These are phyloP conservation scores for Castanea sativa DNA, from an alignment of 306 rosid species.

Conservation along the genomic window DNA sequence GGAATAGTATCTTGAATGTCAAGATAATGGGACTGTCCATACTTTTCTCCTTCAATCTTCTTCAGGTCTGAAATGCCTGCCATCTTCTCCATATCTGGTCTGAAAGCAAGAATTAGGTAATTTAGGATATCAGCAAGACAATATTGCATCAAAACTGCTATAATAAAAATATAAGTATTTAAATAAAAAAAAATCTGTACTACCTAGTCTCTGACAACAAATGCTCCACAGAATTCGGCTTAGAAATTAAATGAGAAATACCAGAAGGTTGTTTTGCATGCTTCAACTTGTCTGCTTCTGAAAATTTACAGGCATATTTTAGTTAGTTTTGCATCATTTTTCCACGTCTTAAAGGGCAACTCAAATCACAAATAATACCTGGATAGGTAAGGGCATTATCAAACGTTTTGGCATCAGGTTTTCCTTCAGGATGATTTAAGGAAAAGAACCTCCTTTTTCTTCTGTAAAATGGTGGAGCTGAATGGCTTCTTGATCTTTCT, in stretches of 20 bases:
- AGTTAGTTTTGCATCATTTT: constrained; percentile 12
- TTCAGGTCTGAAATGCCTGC: constrained; percentile 28
- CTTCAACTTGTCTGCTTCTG: constrained; percentile 43
- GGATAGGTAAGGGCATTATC: constrained; percentile 28
- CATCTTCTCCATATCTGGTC: constrained; percentile 40
- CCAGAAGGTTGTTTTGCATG: constrained; percentile 30
- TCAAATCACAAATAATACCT: constrained; percentile 38
- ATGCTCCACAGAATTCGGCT: constrained; percentile 31
- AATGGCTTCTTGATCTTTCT: constrained; percentile 56
- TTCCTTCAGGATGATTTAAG: constrained; percentile 43
- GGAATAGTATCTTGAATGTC: constrained; percentile 37
- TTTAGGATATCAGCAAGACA: constrained; percentile 23
- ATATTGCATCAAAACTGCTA: constrained; percentile 16
- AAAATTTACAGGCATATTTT: constrained; percentile 18
- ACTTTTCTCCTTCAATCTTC: constrained; percentile 26
- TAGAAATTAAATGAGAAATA: constrained; percentile 12
- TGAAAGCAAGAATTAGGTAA: constrained; percentile 25
- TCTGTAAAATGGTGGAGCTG: constrained; percentile 81
- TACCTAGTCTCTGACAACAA: constrained; percentile 44
- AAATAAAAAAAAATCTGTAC: constrained; percentile 1
- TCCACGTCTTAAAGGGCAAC: constrained; percentile 4
- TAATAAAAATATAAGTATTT: not conserved
- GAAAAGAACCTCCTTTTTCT: constrained; percentile 55
- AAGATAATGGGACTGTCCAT: constrained; percentile 28
- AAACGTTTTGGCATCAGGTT: constrained; percentile 29